A percentile compares a stretch with the other conserved stretches of the same genome.
Conservation (phyloP, 139 green algal species). For the Gonium pectorale region DNA sequence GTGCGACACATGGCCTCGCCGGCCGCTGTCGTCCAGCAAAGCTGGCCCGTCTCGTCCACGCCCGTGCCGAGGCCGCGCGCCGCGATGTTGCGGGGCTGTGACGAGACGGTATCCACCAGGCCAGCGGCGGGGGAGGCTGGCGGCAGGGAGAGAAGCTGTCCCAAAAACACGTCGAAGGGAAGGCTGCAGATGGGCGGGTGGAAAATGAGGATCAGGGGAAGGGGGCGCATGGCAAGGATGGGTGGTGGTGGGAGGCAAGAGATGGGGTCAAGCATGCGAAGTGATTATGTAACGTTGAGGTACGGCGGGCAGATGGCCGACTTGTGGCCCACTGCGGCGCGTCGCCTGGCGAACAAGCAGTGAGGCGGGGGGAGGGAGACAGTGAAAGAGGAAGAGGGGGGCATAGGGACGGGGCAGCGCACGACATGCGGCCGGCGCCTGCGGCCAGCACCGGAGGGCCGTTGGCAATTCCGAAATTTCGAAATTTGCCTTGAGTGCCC, state of each 20-base stretch:
- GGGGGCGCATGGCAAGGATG: neutral
- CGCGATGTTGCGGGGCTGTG: neutral
- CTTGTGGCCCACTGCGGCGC: neutral
- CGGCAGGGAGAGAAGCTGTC: slow-evolving; percentile 23
- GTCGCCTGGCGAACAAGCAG: too few relatives aligned
- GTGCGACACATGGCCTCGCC: neutral
- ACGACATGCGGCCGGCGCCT: too few relatives aligned
- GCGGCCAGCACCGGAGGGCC: too few relatives aligned
- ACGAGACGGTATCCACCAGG: neutral
- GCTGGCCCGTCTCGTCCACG: neutral
- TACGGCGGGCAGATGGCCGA: neutral
- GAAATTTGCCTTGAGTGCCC: too few relatives aligned
- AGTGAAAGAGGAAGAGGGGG: too few relatives aligned
- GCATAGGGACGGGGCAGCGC: too few relatives aligned
- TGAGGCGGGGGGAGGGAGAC: too few relatives aligned
- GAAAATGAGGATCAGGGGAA: neutral
- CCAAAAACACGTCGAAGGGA: neutral
- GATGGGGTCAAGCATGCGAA: neutral
- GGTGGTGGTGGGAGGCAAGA: neutral
- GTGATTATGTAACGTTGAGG: neutral
- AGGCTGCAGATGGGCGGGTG: neutral
- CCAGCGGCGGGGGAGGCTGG: neutral
- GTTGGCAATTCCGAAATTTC: too few relatives aligned
- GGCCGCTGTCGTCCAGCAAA: neutral
- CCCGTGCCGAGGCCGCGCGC: neutral